Base-by-base conservation (phyloP, 352 stramenopile species). In the Phytopythium montanum region DNA sequence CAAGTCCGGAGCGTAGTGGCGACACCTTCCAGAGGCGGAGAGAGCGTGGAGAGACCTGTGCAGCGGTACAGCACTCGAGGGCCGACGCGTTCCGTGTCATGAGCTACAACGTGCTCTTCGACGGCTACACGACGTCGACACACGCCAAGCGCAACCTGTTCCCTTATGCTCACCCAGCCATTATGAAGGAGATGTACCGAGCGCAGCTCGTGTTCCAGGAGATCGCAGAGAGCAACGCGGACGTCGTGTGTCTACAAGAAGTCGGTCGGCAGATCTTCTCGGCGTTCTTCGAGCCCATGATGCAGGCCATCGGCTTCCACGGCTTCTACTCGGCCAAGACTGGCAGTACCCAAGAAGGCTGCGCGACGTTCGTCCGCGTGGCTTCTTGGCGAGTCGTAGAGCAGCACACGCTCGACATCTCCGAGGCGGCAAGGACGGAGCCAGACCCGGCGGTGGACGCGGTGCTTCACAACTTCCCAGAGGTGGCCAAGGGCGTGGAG, bases 61-160 rank as follows among this genome's bases (percentile, higher is more conserved):
- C 53, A 54, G 55, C 19, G 46, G 60, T 48, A 0, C 48, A 62
- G 45, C 61, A 62, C 55, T 50, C 49, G 9, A 44, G 66, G 5
- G 54, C 53, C 2, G 61, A 80, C 13, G 66, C 64, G 5, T 85
- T 92, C 46, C 82, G 85, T 46, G 72, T 94, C 14, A 91, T 94
- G 85, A 88, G 68, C 54, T 94, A 94, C 64, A 94, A 94, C 53
- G 72, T 94, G 25, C 41, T 94, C 14, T 94, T 81, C 54, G 73
- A 85, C 39, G 83, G 84, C 3, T 94, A 92, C 49, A 82, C 81
- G 26, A 81, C 70, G 2, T 85, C 82, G 5, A 55, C 76, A 16
- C 76, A 81, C 28, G 69, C 75, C 25, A 68, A 84, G 61, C 69
- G 70, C 49, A 79, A 75, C 28, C 60, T 93, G 62, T 94, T 90